These are phyloP conservation scores for Dionaea muscipula DNA, from an alignment of 179 eudicot genomes.

Conservation along the genomic window DNA sequence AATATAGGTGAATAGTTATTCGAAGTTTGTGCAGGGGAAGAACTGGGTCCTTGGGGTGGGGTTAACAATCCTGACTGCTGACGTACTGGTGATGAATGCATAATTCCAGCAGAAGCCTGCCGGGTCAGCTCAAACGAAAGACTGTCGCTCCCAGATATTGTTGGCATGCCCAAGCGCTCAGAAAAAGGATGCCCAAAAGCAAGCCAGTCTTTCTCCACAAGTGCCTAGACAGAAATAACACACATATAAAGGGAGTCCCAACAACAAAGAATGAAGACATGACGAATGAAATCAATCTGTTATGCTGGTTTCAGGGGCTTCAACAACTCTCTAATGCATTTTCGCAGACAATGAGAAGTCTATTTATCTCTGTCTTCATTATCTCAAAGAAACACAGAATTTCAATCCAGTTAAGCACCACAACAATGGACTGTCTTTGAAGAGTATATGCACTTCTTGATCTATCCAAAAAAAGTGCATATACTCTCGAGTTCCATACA, in stretches of 20 bases:
- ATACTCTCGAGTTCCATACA: neutral
- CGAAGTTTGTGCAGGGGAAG: constrained; percentile 56
- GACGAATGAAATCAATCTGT: too few species aligned
- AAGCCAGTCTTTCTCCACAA: constrained; percentile 98
- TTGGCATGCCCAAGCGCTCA: constrained; percentile 78
- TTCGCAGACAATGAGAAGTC: too few species aligned
- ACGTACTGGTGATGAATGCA: constrained; percentile 56
- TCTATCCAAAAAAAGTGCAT: too few species aligned
- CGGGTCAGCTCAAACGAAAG: constrained; percentile 52
- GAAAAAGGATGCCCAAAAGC: constrained; percentile 98
- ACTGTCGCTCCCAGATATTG: constrained; percentile 48
- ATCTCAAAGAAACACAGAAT: too few species aligned
- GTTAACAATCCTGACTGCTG: constrained; percentile 54
- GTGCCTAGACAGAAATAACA: constrained; percentile 38
- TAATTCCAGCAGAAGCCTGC: constrained; percentile 57
- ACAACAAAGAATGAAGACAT: neutral
- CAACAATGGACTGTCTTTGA: too few species aligned
- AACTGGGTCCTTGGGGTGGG: constrained; percentile 29
- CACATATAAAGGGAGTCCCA: too few species aligned
- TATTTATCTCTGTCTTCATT: neutral
- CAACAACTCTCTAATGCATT: too few species aligned
- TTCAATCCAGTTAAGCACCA: too few species aligned
- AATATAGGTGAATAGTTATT: constrained; percentile 78
- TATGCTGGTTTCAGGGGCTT: too few species aligned
- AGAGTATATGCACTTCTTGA: too few species aligned